A percentile compares a stretch with the other conserved stretches of the same genome.
Evolutionary conservation across 345 rosid species (phyloP).

Genomic region (Eucalyptus curtisii): DNA sequence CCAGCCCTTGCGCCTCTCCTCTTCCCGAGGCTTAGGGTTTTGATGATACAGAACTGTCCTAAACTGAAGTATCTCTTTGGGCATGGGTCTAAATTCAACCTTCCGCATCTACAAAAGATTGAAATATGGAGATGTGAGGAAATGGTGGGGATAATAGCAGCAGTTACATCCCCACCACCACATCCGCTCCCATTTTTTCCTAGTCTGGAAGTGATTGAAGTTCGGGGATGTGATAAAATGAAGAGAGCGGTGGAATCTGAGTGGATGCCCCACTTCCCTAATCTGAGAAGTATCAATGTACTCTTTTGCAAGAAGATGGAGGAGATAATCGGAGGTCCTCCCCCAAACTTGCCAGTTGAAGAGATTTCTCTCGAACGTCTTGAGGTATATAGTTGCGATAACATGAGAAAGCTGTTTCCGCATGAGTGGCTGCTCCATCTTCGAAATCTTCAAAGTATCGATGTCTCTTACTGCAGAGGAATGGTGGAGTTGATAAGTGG

Average conservation of each 20-base stretch:
- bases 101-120: not conserved
- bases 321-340: slow-evolving; percentile 4
- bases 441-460: not conserved
- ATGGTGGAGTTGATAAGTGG: not conserved
- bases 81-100: too few relatives aligned
- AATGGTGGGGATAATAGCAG: not conserved
- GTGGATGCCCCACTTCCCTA: not conserved
- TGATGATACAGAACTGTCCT: rapidly evolving
- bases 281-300: not conserved
- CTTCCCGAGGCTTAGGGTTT: not conserved
- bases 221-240: not conserved
- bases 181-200: not conserved
- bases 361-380: not conserved
- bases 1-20: not conserved
- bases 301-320: not conserved
- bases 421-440: not conserved
- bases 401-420: not conserved
- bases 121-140: rapidly evolving
- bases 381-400: rapidly evolving
- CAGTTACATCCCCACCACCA: not conserved
- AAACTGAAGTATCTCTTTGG: not conserved
- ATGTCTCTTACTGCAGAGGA: rapidly evolving
- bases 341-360: not conserved
- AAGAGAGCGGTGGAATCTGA: not conserved
- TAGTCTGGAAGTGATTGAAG: too few relatives aligned